Percentiles rank a stretch among this genome's conserved stretches.
phyloP scores from a whole-genome alignment of 2,329 filamentous ascomycete genomes.

The Dactylella cylindrospora region DNA sequence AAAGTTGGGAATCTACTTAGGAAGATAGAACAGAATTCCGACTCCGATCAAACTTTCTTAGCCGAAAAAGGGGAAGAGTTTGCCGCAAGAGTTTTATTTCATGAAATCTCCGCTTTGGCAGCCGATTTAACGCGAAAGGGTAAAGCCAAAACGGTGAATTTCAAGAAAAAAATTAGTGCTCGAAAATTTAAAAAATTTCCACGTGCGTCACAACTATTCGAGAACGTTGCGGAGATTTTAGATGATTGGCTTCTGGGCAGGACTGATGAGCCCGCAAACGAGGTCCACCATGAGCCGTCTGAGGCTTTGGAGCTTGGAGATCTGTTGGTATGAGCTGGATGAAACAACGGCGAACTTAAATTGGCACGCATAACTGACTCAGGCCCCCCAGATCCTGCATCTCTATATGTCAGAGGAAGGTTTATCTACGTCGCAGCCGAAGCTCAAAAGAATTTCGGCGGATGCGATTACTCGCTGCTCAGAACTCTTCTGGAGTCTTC shows the following conservation, averaged over 20 bases:
- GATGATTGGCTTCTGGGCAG: not conserved
- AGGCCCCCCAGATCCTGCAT: not conserved
- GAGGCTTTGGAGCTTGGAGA: constrained; percentile 4
- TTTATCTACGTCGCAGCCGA: not conserved
- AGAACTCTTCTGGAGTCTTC: not conserved
- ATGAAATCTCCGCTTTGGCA: not conserved
- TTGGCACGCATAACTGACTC: no score
- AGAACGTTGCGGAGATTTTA: not conserved
- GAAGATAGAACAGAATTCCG: not conserved
- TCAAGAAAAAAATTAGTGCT: not conserved
- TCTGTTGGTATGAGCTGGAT: not conserved
- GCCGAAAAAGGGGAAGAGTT: not conserved
- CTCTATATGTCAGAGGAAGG: not conserved
- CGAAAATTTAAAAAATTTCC: not conserved
- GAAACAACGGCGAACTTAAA: no score
- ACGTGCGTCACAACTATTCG: not conserved
- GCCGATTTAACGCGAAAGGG: not conserved
- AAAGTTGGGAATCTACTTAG: not conserved
- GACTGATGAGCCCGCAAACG: not conserved
- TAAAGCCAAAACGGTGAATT: not conserved
- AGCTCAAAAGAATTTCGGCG: not conserved
- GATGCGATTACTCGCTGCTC: not conserved
- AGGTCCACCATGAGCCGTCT: not conserved
- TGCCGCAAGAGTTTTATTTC: constrained; percentile 4
- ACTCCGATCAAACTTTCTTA: not conserved